Conservation (phyloP, 176 grass and related monocot genomes). For the Carex scoparia region DNA sequence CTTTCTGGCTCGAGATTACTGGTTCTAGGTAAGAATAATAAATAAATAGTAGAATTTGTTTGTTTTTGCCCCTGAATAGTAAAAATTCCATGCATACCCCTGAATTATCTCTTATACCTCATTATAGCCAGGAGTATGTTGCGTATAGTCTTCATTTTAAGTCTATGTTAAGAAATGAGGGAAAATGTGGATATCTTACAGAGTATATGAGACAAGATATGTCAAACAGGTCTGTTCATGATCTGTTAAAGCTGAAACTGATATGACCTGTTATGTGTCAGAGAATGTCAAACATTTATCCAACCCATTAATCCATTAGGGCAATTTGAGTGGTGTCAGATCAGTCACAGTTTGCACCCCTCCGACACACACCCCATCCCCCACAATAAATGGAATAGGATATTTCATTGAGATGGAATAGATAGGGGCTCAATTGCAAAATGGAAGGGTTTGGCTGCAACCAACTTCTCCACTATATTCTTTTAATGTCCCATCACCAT, state of each 20-base stretch:
- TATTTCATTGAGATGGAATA: neutral
- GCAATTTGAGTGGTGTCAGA: neutral
- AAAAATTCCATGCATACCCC: neutral
- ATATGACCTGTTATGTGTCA: neutral
- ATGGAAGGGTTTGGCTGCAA: too few relatives aligned
- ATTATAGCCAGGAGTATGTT: neutral
- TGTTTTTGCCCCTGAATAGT: neutral
- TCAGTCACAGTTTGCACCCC: neutral
- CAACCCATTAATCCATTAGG: neutral
- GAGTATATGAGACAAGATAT: neutral
- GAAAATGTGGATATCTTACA: neutral
- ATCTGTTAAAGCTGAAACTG: neutral
- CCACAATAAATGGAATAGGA: neutral
- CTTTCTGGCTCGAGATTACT: conserved; percentile 95
- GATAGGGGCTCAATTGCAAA: neutral
- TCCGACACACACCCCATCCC: neutral
- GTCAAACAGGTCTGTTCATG: neutral
- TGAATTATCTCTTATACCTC: neutral
- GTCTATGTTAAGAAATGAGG: neutral
- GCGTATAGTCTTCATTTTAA: neutral
- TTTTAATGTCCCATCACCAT: neutral
- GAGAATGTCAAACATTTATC: neutral
- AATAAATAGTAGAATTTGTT: neutral
- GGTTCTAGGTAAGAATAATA: conserved; percentile 52
- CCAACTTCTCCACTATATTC: neutral